Base-by-base conservation (phyloP, 2,329 filamentous ascomycete species). In the Apiospora koreana region DNA sequence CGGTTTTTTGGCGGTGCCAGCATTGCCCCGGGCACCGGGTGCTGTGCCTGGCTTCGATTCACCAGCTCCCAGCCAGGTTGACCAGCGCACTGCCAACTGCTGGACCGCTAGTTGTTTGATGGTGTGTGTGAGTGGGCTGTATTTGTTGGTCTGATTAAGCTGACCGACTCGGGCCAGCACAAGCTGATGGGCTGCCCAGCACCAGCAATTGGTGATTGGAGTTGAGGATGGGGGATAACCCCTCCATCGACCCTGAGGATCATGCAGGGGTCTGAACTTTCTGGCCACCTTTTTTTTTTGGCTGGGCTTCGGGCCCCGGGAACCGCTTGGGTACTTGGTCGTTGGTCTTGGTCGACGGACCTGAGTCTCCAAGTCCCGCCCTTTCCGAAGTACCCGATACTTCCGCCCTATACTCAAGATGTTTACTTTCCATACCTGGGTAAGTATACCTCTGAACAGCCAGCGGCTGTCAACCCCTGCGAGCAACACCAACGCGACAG, bases 201-300 rank as follows among this genome's bases (percentile, higher is more conserved):
- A 58, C 41, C 41, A 43, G 41, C 41, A 43, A 43, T 43, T 43
- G 41, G 41, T 43, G 41, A 58, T 58, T 58, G 50, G 25, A 58
- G 64, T 66, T 25, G 65, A 67, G 25, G 65, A 46, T 46, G 65
- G 42, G 42, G 28, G 65, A 67, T 35, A 21, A 45, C 62, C 65
- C 69, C 69, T 67, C 62, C 67, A 46, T 54, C 65, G 69, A 69
- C 69, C 69, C 69, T 71, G 69, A 50, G 68, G 69, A 71, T 71
- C 69, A 69, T 68, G 38, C 65, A 42, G 50, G 69, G 42, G 50
- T 66, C 62, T 54, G 45, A 62, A 68, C 50, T 62, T 54, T 66
- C 25, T 67, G 42, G 65, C 42, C 41, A 46, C 45, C 42, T 46
- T 35, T 67, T 46, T 35, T 67, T 43, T 25, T 46, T 67, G 41